A percentile compares a stretch with the other conserved stretches of the same genome.
Conservation (phyloP, 139 green algal species). For the Chlamydomonas sphaeroides region DNA sequence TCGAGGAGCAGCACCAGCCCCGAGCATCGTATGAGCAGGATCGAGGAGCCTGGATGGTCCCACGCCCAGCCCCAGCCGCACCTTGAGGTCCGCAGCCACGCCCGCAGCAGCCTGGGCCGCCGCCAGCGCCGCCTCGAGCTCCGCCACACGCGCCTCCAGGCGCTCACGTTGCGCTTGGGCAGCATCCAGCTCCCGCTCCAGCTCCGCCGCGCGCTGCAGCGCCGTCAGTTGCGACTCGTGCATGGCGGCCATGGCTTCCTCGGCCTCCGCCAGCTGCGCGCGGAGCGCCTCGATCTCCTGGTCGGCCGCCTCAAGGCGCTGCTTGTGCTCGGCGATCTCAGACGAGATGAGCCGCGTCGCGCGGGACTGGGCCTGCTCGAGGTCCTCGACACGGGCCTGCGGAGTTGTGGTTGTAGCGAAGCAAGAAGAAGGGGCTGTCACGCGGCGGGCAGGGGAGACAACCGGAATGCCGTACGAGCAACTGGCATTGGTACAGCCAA, state of each 20-base stretch:
- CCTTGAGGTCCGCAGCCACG: too few relatives aligned
- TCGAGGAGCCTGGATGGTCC: too few relatives aligned
- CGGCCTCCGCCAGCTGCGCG: background rate
- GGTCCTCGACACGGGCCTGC: slow-evolving; percentile 23
- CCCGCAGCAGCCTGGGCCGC: too few relatives aligned
- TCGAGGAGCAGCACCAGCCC: too few relatives aligned
- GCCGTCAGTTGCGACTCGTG: background rate
- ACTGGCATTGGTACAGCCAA: too few relatives aligned
- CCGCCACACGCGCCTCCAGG: background rate
- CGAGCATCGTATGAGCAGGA: too few relatives aligned
- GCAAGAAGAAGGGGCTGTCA: too few relatives aligned
- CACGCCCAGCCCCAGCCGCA: too few relatives aligned
- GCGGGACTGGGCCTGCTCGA: slow-evolving; percentile 32
- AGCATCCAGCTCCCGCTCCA: background rate
- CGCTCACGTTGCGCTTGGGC: too few relatives aligned
- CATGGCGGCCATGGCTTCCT: background rate
- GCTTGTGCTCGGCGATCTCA: background rate
- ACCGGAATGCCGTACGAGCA: too few relatives aligned
- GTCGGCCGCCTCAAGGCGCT: background rate
- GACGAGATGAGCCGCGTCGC: background rate
- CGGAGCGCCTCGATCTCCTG: background rate
- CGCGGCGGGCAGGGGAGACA: too few relatives aligned
- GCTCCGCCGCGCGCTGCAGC: background rate
- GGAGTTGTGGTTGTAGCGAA: too few relatives aligned
- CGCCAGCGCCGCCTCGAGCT: background rate